Conservation (phyloP, 2,329 filamentous ascomycete genomes). For the Tolypocladium tundrense region DNA sequence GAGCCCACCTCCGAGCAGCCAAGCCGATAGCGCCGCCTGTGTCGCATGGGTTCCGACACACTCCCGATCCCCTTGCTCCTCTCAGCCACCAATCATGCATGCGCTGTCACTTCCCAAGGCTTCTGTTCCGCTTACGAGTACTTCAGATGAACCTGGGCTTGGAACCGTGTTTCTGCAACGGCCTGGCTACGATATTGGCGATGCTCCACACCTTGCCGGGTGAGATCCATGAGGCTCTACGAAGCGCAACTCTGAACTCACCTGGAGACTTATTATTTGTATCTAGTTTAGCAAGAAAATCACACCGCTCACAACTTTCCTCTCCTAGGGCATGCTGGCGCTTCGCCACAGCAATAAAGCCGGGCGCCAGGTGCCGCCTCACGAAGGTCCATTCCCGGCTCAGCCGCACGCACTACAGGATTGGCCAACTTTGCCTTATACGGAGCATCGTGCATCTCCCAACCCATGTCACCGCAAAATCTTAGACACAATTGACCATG, state of each 20-base stretch:
- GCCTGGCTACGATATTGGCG: neutral
- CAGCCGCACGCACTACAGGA: neutral
- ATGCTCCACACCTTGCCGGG: neutral
- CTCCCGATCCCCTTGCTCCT: neutral
- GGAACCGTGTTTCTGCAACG: neutral
- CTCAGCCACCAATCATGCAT: neutral
- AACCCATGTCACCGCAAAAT: neutral
- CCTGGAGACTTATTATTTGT: neutral
- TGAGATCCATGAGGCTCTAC: too few species aligned
- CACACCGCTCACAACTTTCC: neutral
- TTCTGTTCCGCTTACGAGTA: too few species aligned
- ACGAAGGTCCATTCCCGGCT: neutral
- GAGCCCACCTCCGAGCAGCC: neutral
- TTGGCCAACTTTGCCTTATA: neutral
- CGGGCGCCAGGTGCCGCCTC: neutral
- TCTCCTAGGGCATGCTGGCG: neutral
- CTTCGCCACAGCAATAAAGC: neutral
- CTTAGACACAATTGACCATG: neutral
- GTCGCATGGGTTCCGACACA: neutral
- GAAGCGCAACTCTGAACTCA: neutral
- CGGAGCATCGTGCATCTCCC: neutral
- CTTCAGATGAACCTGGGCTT: neutral
- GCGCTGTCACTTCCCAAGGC: too few species aligned
- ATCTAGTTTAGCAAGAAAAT: neutral
- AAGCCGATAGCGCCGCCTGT: neutral